These are phyloP conservation scores for Adansonia gregorii DNA, from an alignment of 441 rosid species.

Conservation along the genomic window DNA sequence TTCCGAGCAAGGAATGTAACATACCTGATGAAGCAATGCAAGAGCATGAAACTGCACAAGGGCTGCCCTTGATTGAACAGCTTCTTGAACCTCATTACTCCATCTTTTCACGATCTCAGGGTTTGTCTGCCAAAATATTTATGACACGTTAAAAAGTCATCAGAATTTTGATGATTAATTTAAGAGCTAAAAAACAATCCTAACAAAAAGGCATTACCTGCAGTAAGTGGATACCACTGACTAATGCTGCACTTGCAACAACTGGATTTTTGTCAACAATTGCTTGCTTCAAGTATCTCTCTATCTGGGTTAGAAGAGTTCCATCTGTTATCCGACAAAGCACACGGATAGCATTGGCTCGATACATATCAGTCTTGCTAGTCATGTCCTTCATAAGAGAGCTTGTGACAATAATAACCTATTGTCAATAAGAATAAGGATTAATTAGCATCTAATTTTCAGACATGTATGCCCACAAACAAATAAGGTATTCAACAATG, in stretches of 20 bases:
- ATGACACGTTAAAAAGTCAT: constrained; percentile 20
- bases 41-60: constrained; percentile 99
- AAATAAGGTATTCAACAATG: not conserved
- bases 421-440: constrained; percentile 20
- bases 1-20: constrained; percentile 25
- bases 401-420: constrained; percentile 99
- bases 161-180: not conserved
- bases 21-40: constrained; percentile 89
- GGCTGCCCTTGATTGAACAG: constrained; percentile 95
- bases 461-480: constrained; percentile 6
- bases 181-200: not conserved
- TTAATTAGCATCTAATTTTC: constrained; percentile 25
- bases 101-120: constrained; percentile 99
- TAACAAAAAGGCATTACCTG: constrained; percentile 56
- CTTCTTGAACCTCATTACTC: constrained; percentile 99
- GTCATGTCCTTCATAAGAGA: constrained; percentile 99
- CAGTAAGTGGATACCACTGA: constrained; percentile 95
- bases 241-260: constrained; percentile 99
- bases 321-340: constrained; percentile 95
- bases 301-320: constrained; percentile 91
- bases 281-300: constrained; percentile 96
- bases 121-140: constrained; percentile 62
- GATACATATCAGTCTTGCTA: constrained; percentile 97
- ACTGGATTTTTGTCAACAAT: constrained; percentile 98
- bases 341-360: constrained; percentile 97